Conservation (phyloP, 1,284 basidiomycete genomes). For the Malassezia nana region DNA sequence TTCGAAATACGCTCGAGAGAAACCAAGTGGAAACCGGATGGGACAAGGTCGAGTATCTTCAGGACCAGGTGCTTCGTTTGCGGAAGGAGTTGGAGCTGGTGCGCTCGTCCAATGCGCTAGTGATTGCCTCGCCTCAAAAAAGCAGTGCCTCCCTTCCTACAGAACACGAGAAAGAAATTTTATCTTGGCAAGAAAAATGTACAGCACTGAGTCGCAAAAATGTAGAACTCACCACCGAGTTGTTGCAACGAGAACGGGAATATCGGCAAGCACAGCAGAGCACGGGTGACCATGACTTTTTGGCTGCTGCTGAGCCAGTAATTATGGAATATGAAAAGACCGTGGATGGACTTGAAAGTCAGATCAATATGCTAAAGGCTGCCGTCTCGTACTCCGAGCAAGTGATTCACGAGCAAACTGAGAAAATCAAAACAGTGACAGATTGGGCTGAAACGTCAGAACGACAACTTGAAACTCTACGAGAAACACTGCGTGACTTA, state of each 20-base stretch:
- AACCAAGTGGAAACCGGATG: slow-evolving; percentile 94
- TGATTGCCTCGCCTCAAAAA: neutral
- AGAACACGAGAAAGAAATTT: slow-evolving; percentile 55
- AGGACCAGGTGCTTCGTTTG: slow-evolving; percentile 54
- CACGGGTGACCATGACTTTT: slow-evolving; percentile 62
- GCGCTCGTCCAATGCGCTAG: slow-evolving; percentile 31
- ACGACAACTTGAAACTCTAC: slow-evolving; percentile 2
- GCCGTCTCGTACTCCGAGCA: slow-evolving; percentile 82
- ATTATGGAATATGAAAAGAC: slow-evolving; percentile 94
- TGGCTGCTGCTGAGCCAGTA: slow-evolving; percentile 91
- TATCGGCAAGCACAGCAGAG: slow-evolving; percentile 33
- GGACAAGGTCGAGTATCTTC: slow-evolving; percentile 95
- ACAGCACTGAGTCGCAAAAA: slow-evolving; percentile 72
- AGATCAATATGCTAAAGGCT: slow-evolving; percentile 77
- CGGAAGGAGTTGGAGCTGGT: slow-evolving; percentile 67
- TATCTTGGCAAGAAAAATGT: slow-evolving; percentile 69
- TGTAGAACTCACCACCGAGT: slow-evolving; percentile 73
- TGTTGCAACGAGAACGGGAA: slow-evolving; percentile 53
- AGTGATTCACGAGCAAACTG: slow-evolving; percentile 77
- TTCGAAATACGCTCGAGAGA: slow-evolving; percentile 84
- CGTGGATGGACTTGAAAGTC: slow-evolving; percentile 85
- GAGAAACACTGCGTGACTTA: slow-evolving; percentile 9
- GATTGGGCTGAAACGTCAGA: neutral
- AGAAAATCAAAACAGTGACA: slow-evolving; percentile 56
- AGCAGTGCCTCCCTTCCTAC: neutral